phyloP scores from a whole-genome alignment of 176 grass and related monocot species.

The Olyra latifolia region DNA sequence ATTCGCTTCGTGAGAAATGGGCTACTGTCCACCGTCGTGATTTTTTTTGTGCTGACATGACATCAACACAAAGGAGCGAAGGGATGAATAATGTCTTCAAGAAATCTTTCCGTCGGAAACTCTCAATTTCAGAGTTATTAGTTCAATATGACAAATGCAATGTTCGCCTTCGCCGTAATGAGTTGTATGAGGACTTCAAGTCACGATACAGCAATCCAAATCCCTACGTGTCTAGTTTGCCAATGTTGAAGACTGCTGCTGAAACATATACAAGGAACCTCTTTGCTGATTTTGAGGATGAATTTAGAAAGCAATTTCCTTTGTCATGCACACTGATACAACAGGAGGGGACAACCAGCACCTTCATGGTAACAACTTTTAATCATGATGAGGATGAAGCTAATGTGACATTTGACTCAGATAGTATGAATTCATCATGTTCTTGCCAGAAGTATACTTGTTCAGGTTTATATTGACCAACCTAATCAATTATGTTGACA shows the following conservation, averaged over 20 bases:
- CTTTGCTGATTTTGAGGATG: slow-evolving; percentile 61
- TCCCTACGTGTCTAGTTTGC: slow-evolving; percentile 35
- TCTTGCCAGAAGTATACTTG: slow-evolving; percentile 50
- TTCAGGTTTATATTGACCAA: slow-evolving; percentile 2
- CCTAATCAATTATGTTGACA: no score
- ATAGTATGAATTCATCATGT: slow-evolving; percentile 34
- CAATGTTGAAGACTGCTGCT: slow-evolving; percentile 45
- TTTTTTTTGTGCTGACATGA: slow-evolving; percentile 37
- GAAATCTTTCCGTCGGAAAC: slow-evolving; percentile 48
- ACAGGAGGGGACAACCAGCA: slow-evolving; percentile 25
- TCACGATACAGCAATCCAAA: slow-evolving; percentile 45
- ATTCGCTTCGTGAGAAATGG: slow-evolving; percentile 46
- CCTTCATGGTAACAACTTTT: slow-evolving; percentile 30
- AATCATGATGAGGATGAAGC: slow-evolving; percentile 25
- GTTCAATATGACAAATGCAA: slow-evolving; percentile 35
- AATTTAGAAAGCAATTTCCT: slow-evolving; percentile 44
- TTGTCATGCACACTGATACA: slow-evolving; percentile 36
- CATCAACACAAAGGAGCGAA: no score
- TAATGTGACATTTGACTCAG: slow-evolving; percentile 31
- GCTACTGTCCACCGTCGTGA: slow-evolving; percentile 23
- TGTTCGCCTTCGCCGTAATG: slow-evolving; percentile 35
- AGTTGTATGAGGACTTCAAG: slow-evolving; percentile 46
- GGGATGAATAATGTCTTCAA: no score
- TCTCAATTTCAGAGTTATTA: slow-evolving; percentile 41
- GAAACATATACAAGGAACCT: slow-evolving; percentile 47